Evolutionary conservation across 768 basidiomycete species (phyloP), one percentile per base, ranked within the genome.

Genomic region (Mycena galopus): DNA sequence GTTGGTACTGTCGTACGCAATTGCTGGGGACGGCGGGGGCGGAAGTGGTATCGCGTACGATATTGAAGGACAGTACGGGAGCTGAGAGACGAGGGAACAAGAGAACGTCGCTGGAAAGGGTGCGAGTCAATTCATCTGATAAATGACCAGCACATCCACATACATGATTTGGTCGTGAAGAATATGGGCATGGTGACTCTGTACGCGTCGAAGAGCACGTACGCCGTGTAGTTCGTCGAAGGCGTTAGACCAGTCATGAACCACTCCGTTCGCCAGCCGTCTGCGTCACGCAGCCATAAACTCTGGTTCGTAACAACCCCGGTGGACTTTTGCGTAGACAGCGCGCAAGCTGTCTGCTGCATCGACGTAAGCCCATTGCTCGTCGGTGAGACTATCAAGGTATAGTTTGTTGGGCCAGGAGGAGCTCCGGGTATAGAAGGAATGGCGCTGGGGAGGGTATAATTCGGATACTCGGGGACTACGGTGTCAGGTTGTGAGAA

Each of bases 171-270:
- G 3, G 95, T 96, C 10, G 83, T 79, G 69, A 96, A 92, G 75
- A 88, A 92, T 2, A 93, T 87, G 0, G 94, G 94, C 3, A 89
- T 90, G 67, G 87, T 89, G 58, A 94, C 86, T 75, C 88, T 87
- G 56, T 87, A 84, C 10, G 81, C 83, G 69, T 89, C 86, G 72
- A 89, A 84, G 3, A 94, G 76, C 17, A 91, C 87, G 76, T 90
- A 96, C 0, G 87, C 90, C 0, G 94, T 95, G 76, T 96, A 96
- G 76, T 96, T 96, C 35, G 92, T 94, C 12, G 83, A 83, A 8
- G 91, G 85, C 1, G 83, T 81, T 21, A 97, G 84, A 0, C 87
- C 89, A 0, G 85, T 86, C 11, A 94, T 69, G 2, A 93, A 77
- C 87, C 90, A 96, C 76, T 95, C 92, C 32, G 81, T 87, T 58